Base-by-base conservation (phyloP, 1,284 basidiomycete genomes). In the Tremellales sp. region DNA sequence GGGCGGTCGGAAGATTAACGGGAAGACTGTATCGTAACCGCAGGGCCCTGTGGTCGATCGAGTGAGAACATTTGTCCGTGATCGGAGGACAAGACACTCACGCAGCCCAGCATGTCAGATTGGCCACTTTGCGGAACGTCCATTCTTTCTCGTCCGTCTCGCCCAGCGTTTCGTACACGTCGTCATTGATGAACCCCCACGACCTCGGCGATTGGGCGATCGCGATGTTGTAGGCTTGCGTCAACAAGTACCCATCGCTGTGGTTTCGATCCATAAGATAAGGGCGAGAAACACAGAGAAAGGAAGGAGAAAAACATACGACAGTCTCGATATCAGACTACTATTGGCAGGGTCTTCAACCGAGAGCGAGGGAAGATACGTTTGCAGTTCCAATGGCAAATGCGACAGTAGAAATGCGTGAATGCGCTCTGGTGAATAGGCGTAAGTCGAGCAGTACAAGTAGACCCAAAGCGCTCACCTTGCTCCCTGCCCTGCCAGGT, bases 401-500 rank as follows among this genome's bases (percentile, higher is more conserved):
- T 71, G 52, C 1, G 62, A 49, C 1, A 49, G 18, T 14, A 73
- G 48, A 56, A 72, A 71, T 5, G 53, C 57, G 35, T 60, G 58
- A 9, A 66, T 35, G 10, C 66, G 67, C 29, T 62, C 68, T 66
- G 50, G 5, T 12, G 4, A 18, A 28, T 10, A 33, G 28, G 14
- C 16, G 27, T 32, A 10, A 29, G 24, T 13, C 38, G 37, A 32
- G 18, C 18, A 19, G n/a, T 21, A 26, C 24, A 12, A 22, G n/a
- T 13, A 26, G 18, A 13, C 21, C 41, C 37, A 39, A 45, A 35
- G 26, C 5, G 41, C 65, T 53, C 34, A 70, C 63, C 58, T 9
- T 89, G 75, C 66, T 87, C 81, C 26, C 86, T 76, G 2, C 79
- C 86, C 14, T 84, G 81, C 86, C 87, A 90, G 37, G 77, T 76